Evolutionary conservation across 345 rosid genomes (phyloP).

Genomic region (Arabidopsis thaliana): DNA sequence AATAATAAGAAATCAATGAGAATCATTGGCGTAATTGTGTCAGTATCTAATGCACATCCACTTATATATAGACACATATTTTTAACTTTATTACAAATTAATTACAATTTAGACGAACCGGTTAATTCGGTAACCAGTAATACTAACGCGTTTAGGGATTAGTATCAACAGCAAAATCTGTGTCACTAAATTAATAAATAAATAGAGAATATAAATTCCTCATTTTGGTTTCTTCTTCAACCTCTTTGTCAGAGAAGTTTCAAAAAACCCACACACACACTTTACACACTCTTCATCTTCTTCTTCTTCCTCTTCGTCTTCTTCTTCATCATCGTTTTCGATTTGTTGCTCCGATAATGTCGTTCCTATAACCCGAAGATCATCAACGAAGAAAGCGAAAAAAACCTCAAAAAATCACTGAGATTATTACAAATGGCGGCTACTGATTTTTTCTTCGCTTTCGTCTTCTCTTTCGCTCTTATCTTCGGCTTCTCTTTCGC

Average conservation of each 20-base stretch:
- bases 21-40: conserved; percentile 16
- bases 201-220: conserved; percentile 27
- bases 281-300: conserved; percentile 43
- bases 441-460: conserved; percentile 31
- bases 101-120: conserved; percentile 16
- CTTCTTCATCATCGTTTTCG: neutral
- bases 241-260: conserved; percentile 38
- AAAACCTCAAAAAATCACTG: neutral
- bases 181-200: neutral
- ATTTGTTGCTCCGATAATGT: neutral
- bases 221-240: neutral
- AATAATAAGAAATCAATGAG: conserved; percentile 1
- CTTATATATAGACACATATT: conserved; percentile 2
- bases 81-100: neutral
- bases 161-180: neutral
- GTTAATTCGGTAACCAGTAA: conserved; percentile 25
- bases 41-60: conserved; percentile 26
- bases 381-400: neutral
- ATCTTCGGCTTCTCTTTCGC: conserved; percentile 55
- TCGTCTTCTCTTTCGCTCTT: conserved; percentile 52
- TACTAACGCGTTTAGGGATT: conserved; percentile 20
- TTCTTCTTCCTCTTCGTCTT: neutral
- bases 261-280: conserved; percentile 39
- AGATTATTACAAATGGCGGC: conserved; percentile 23
- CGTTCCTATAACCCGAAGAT: neutral